Evolutionary conservation across 2,329 filamentous ascomycete genomes (phyloP), one percentile per base, ranked within the genome.

Genomic region (Corniculantispora saksenae): DNA sequence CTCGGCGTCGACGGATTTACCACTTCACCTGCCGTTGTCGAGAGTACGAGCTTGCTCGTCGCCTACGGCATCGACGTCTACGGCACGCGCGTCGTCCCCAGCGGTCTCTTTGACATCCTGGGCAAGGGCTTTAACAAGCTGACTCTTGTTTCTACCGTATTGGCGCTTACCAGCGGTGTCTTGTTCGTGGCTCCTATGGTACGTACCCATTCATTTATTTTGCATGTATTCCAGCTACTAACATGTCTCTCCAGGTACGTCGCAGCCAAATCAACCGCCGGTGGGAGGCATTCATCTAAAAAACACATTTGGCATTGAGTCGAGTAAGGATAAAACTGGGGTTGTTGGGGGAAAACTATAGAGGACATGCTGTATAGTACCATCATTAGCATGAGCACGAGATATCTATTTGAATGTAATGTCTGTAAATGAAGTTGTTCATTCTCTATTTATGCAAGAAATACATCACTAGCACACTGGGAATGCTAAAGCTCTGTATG

Each of bases 81-180:
- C 70, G 93, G 91, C 17, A 94, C 93, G 1, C 84, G 93, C 61
- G 86, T 96, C 13, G 87, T 90, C n/a, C 95, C 95, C 1, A 97
- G 93, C 77, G 88, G 91, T 71, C 86, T 91, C 19, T 99, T 99
- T 77, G 95, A 99, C 79, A 88, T 98, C 50, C 81, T 99, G 19
- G 95, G 93, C 67, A 95, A 93, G 78, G 92, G 92, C 2, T 99
- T 99, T 78, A 95, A 94, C 75, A 97, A 97, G 82, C 75, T 93
- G 64, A 91, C 93, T 70, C 86, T 99, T 73, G 77, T 97, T 45
- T 83, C 86, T 19, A 99, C 95, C 1, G 93, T 99, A 45, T 82
- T 91, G 48, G 94, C 92, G 21, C 82, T 98, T 70, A 86, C 86
- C 54, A 83, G 86, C 47, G 93, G 93, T 54, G 94, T 97, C 19